Conservation (phyloP, 1,284 basidiomycete genomes). For the Fomes fomentarius region DNA sequence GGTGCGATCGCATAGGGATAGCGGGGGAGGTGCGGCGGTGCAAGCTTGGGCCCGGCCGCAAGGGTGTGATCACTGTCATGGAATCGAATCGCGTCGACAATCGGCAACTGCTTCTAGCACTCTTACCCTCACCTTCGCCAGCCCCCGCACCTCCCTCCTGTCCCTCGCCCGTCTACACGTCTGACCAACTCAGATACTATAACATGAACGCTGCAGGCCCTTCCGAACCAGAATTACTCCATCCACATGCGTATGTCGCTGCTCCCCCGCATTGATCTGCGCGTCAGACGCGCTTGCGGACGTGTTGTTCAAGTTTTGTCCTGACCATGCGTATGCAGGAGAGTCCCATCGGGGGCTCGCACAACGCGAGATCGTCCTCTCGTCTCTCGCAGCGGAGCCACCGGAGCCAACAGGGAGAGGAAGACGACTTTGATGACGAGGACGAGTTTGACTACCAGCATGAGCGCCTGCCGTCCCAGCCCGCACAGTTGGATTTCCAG, state of each 20-base stretch:
- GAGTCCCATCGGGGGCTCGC: constrained; percentile 20
- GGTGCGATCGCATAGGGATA: neutral
- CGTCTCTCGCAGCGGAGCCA: constrained; percentile 12
- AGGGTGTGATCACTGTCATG: constrained; percentile 8
- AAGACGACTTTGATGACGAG: constrained; percentile 12
- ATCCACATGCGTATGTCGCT: constrained; percentile 6
- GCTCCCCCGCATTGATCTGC: neutral
- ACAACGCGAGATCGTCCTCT: constrained; percentile 10
- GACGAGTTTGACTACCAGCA: constrained; percentile 14
- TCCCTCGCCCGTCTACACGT: constrained; percentile 1
- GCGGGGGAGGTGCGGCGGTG: too few species aligned
- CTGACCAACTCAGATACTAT: constrained; percentile 4
- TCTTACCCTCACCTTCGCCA: constrained; percentile 1
- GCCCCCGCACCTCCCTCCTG: constrained; percentile 1
- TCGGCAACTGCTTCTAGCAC: constrained; percentile 6
- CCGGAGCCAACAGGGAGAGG: constrained; percentile 10
- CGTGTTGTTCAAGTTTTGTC: neutral
- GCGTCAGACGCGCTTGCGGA: constrained; percentile 4
- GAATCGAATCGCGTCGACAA: constrained; percentile 14
- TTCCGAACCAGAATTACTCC: constrained; percentile 1
- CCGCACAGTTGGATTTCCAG: constrained; percentile 44
- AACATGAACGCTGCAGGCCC: constrained; percentile 9
- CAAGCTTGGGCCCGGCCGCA: neutral
- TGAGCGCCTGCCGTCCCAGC: constrained; percentile 22
- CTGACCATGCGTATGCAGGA: constrained; percentile 5